phyloP scores from a whole-genome alignment of 1,284 basidiomycete species.

The Gomphus sp. region DNA sequence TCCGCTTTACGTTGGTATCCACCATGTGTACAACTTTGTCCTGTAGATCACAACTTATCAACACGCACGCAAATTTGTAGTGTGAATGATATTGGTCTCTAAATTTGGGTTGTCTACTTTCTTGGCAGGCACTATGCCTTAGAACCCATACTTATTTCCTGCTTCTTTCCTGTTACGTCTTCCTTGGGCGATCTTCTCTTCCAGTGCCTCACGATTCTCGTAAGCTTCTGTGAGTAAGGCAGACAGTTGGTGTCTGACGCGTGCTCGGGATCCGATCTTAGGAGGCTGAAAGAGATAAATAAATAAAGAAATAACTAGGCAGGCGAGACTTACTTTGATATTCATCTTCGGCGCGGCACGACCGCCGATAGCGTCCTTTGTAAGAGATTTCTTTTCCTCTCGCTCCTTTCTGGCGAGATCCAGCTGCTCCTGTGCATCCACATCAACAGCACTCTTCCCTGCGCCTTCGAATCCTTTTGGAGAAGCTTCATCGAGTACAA shows the following conservation, averaged over 20 bases:
- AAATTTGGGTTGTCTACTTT: not conserved
- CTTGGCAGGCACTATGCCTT: not conserved
- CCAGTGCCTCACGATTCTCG: constrained; percentile 64
- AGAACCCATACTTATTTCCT: constrained; percentile 69
- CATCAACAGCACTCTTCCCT: constrained; percentile 37
- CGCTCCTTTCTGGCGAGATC: constrained; percentile 60
- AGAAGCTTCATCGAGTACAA: constrained; percentile 13
- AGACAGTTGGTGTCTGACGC: constrained; percentile 65
- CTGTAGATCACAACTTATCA: constrained; percentile 11
- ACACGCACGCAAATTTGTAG: constrained; percentile 2
- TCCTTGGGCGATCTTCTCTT: constrained; percentile 73
- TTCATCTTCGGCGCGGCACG: constrained; percentile 64
- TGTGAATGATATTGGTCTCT: not conserved
- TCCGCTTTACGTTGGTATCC: constrained; percentile 6
- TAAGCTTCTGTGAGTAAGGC: constrained; percentile 72
- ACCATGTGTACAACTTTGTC: constrained; percentile 12
- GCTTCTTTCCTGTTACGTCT: constrained; percentile 76
- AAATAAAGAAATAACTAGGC: constrained; percentile 3
- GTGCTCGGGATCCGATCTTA: constrained; percentile 57
- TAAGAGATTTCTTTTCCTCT: constrained; percentile 66
- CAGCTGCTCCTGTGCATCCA: constrained; percentile 67
- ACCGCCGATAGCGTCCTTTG: constrained; percentile 39
- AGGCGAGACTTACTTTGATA: constrained; percentile 39
- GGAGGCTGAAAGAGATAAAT: constrained; percentile 38
- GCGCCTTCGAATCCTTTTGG: constrained; percentile 58